phyloP scores from a whole-genome alignment of 108 stramenopile genomes.

The Cylindrotheca closterium region DNA sequence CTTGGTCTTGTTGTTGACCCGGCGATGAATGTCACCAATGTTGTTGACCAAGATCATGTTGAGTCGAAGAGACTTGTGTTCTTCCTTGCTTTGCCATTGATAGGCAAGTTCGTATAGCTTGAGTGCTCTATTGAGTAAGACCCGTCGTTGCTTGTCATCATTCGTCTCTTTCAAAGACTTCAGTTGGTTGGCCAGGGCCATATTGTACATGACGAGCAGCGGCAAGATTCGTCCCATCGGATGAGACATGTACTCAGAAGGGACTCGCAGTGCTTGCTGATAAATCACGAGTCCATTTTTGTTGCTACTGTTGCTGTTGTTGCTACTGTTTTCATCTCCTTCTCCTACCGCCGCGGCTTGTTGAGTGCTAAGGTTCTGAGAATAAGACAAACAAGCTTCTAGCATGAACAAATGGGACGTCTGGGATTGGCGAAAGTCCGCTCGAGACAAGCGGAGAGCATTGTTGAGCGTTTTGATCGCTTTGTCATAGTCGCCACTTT shows the following conservation, averaged over 20 bases:
- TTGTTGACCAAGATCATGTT: slow-evolving; percentile 40
- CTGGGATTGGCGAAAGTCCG: neutral
- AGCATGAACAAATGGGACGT: neutral
- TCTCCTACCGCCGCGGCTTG: neutral
- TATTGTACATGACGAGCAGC: slow-evolving; percentile 19
- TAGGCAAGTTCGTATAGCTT: slow-evolving; percentile 22
- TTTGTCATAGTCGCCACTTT: neutral
- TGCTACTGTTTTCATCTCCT: neutral
- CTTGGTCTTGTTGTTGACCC: slow-evolving; percentile 17
- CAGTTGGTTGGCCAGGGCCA: slow-evolving; percentile 27
- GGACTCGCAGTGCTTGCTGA: neutral
- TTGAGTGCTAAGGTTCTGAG: neutral
- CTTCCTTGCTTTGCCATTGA: slow-evolving; percentile 12
- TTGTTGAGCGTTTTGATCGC: neutral
- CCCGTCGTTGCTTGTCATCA: neutral
- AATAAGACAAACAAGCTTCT: neutral
- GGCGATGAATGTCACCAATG: slow-evolving; percentile 23
- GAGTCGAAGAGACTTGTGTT: slow-evolving; percentile 9
- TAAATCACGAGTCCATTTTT: neutral
- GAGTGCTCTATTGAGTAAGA: slow-evolving; percentile 1
- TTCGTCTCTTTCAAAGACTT: neutral
- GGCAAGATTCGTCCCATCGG: slow-evolving; percentile 15
- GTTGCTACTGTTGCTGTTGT: neutral
- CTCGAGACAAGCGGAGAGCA: neutral
- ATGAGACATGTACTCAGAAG: neutral